Base-by-base conservation (phyloP, 2,329 filamentous ascomycete species). In the Cladosporium sp. region DNA sequence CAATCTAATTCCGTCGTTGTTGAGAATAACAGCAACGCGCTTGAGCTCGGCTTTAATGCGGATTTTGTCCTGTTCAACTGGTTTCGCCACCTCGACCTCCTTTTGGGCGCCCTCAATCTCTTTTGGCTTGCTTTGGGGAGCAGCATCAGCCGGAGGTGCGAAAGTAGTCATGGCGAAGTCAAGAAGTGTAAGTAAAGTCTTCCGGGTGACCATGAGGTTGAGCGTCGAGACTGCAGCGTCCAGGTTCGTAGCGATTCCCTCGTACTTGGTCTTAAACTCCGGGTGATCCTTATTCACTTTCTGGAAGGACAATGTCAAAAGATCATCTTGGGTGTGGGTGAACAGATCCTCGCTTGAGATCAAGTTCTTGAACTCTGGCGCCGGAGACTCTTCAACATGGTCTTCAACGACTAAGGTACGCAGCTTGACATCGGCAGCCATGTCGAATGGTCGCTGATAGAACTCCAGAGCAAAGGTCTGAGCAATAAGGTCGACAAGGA, bases 151-250 rank as follows among this genome's bases (percentile, higher is more conserved):
- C 12, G 45, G 45, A 22, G 49, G 35, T 1, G 92, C 85, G 62
- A 99, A 99, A 0, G 93, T 99, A 35, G 90, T 78, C 15, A 98
- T 81, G 29, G 96, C 84, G 62, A 98, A 99, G 66, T 99, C 93
- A 38, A 98, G 72, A 1, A 99, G 73, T 0, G 92, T 98, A 47
- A 99, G 76, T 3, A 98, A 73, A 0, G 94, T 98, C 69, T 86
- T 92, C 57, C 94, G 79, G 0, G 94, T 99, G 7, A 99, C 90
- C 29, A 98, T 83, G 18, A 98, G 69, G 64, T 97, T 97, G 71
- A 99, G 95, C 0, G 93, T 98, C 0, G 93, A 96, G 11, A 99
- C 84, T 0, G 84, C 83, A 1, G 93, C 85, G 53, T 94, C 89
- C 38, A 99, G 78, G 60, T 98, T 96, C 22, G 86, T 96, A 55